Conservation (phyloP, 495 filamentous ascomycete species). For the Amphirosellinia nigrospora region DNA sequence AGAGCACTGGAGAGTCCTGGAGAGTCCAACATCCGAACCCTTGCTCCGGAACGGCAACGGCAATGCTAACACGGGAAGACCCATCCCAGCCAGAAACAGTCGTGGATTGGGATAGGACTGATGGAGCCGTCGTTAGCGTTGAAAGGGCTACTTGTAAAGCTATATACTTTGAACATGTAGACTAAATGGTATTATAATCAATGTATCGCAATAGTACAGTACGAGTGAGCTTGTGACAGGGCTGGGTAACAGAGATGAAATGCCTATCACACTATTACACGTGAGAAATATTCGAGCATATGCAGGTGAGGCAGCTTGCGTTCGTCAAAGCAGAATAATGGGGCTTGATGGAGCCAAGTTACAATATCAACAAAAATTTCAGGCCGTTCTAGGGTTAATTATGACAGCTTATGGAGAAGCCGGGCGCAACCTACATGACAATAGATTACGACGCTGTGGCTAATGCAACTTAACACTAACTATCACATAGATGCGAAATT, state of each 20-base stretch:
- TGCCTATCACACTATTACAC: constrained; percentile 30
- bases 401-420: constrained; percentile 21
- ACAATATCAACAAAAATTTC: constrained; percentile 22
- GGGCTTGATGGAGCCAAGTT: constrained; percentile 11
- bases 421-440: constrained; percentile 15
- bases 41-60: constrained; percentile 28
- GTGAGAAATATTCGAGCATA: constrained; percentile 26
- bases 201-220: constrained; percentile 5
- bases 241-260: constrained; percentile 12
- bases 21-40: constrained; percentile 19
- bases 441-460: constrained; percentile 7
- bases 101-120: constrained; percentile 22
- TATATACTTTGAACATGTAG: background rate
- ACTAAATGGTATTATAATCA: constrained; percentile 2
- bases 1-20: constrained; percentile 16
- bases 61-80: constrained; percentile 29
- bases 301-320: constrained; percentile 24
- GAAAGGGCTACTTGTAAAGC: constrained; percentile 8
- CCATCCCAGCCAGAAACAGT: constrained; percentile 27
- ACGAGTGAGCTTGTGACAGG: constrained; percentile 1
- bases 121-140: constrained; percentile 24
- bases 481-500: background rate
- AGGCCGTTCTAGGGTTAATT: constrained; percentile 24
- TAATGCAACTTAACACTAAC: constrained; percentile 3
- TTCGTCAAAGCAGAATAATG: constrained; percentile 19